Percentiles rank a stretch among this genome's conserved stretches.
phyloP scores from a whole-genome alignment of 1,139 yeast genomes.

The Blastobotrys indianensis region DNA sequence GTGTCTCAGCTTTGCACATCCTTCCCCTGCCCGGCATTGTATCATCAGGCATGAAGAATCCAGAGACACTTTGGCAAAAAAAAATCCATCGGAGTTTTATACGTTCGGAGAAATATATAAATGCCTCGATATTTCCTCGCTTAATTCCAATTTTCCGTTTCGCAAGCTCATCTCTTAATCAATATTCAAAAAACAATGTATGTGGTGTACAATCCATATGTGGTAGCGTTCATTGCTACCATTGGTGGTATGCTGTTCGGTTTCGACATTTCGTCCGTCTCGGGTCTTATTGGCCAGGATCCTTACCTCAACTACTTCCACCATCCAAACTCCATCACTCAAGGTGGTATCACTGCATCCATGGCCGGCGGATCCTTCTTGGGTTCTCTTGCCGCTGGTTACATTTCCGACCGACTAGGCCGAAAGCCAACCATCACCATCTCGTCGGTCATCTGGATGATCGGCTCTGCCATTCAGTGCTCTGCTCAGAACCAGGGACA shows the following conservation, averaged over 20 bases:
- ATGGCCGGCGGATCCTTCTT: slow-evolving; percentile 85
- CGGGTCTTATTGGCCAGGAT: slow-evolving; percentile 75
- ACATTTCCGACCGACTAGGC: slow-evolving; percentile 65
- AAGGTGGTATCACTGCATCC: slow-evolving; percentile 91
- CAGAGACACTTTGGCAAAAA: too few relatives aligned
- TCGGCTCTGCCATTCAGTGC: slow-evolving; percentile 81
- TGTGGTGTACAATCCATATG: slow-evolving; percentile 33
- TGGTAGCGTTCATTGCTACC: slow-evolving; percentile 50
- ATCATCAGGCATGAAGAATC: too few relatives aligned
- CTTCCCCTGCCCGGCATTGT: too few relatives aligned
- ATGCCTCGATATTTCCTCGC: too few relatives aligned
- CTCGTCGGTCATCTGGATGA: slow-evolving; percentile 66
- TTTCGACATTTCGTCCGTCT: slow-evolving; percentile 86
- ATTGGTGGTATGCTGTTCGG: slow-evolving; percentile 94
- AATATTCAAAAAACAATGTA: not conserved
- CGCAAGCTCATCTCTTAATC: not conserved
- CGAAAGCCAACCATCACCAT: slow-evolving; percentile 73
- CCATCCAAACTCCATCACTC: slow-evolving; percentile 43
- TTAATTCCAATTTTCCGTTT: too few relatives aligned
- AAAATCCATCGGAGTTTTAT: too few relatives aligned
- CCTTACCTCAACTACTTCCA: slow-evolving; percentile 42
- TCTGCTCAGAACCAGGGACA: slow-evolving; percentile 74
- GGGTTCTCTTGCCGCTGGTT: slow-evolving; percentile 34
- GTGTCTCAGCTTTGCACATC: too few relatives aligned
- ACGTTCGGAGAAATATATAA: too few relatives aligned